Evolutionary conservation across 2,329 filamentous ascomycete species (phyloP).

Genomic region (Colletotrichum spinosum): DNA sequence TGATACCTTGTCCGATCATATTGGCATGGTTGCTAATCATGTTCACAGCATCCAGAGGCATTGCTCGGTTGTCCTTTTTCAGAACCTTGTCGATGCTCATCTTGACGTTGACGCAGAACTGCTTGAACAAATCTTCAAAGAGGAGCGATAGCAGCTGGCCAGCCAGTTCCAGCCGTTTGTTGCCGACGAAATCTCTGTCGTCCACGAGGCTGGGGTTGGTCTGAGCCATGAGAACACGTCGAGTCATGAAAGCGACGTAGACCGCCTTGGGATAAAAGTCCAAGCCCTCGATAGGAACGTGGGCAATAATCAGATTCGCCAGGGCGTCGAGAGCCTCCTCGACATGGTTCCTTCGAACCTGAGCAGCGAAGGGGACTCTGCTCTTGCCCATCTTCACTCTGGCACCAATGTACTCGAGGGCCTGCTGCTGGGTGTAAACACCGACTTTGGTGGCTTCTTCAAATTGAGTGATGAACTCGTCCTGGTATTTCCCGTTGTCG

Average conservation of each 20-base stretch:
- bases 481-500: conserved; percentile 88
- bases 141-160: conserved; percentile 93
- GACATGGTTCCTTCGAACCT: conserved; percentile 80
- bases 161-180: conserved; percentile 94
- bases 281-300: conserved; percentile 89
- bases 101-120: conserved; percentile 89
- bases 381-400: conserved; percentile 86
- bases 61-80: conserved; percentile 91
- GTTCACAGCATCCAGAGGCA: conserved; percentile 87
- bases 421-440: conserved; percentile 94
- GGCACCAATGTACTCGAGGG: conserved; percentile 89
- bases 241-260: conserved; percentile 96
- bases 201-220: conserved; percentile 91
- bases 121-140: conserved; percentile 98
- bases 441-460: conserved; percentile 88
- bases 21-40: conserved; percentile 88
- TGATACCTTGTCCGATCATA: conserved; percentile 92
- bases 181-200: conserved; percentile 97
- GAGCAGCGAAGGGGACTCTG: conserved; percentile 59
- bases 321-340: conserved; percentile 94
- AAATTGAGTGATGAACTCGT: conserved; percentile 95
- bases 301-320: conserved; percentile 92
- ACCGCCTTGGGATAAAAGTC: conserved; percentile 98
- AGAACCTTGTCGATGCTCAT: conserved; percentile 94
- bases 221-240: conserved; percentile 94